Percentiles rank a stretch among this genome's conserved stretches.
Conservation (phyloP, 176 grass and related monocot genomes). For the Chloris gayana region DNA sequence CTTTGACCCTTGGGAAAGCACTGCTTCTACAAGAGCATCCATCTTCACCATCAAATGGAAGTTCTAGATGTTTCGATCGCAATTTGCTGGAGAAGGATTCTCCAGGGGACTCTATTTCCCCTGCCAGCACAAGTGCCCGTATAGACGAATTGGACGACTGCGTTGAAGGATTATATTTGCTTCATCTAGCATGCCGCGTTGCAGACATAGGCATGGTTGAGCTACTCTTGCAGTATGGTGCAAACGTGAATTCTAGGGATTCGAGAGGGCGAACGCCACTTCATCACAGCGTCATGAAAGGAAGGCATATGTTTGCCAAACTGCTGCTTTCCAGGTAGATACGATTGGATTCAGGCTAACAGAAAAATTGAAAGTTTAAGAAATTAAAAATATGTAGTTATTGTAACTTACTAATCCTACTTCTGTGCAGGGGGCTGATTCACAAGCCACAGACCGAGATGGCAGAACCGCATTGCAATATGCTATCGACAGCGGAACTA, state of each 20-base stretch:
- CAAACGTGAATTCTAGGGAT: slow-evolving; percentile 73
- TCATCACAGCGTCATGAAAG: slow-evolving; percentile 93
- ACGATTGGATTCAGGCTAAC: neutral
- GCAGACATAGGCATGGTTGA: slow-evolving; percentile 94
- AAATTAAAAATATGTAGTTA: neutral
- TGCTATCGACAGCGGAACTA: slow-evolving; percentile 74
- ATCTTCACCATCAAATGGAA: slow-evolving; percentile 51
- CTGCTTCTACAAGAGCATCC: slow-evolving; percentile 80
- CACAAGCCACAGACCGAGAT: slow-evolving; percentile 58
- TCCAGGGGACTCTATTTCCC: slow-evolving; percentile 43
- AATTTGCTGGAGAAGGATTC: slow-evolving; percentile 42
- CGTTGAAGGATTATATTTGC: slow-evolving; percentile 71
- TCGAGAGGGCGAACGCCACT: slow-evolving; percentile 67
- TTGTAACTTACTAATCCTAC: neutral
- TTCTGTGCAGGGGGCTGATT: slow-evolving; percentile 70
- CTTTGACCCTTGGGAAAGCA: slow-evolving; percentile 74
- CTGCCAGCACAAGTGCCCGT: slow-evolving; percentile 52
- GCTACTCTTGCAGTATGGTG: slow-evolving; percentile 92
- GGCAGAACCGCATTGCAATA: slow-evolving; percentile 84
- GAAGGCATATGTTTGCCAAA: slow-evolving; percentile 54
- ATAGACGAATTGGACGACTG: slow-evolving; percentile 46
- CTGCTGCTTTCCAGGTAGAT: slow-evolving; percentile 77
- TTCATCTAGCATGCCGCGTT: slow-evolving; percentile 83
- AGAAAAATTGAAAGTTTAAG: neutral
- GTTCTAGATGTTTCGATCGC: slow-evolving; percentile 40